Base-by-base conservation (phyloP, 768 basidiomycete species). In the Xerocomellus intermedius region DNA sequence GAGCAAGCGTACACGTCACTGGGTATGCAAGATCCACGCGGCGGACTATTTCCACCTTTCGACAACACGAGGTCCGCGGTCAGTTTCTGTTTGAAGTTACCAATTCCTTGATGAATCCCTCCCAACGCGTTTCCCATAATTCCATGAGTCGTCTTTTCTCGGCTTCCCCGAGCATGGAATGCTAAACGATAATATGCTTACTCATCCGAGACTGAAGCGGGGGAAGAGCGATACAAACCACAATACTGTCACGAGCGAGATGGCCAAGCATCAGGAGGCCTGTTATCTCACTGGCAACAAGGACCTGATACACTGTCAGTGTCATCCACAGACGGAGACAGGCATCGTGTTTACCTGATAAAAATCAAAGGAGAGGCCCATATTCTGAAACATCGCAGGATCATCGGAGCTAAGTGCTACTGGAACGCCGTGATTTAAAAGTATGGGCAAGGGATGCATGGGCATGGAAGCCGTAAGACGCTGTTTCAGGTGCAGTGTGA, bases 391-490 rank as follows among this genome's bases (percentile, higher is more conserved):
- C 22, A 85, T 77, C 0, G 87, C 75, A 4, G 90, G 90, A 62
- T 91, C 89, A 62, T 91, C 90, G 7, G 85, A 88, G 63, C 79
- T 82, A 4, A 91, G 76, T 0, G 81, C 82, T 8, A 91, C 84
- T 3, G 85, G 84, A 8, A 91, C 78, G 1, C 88, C 87, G 56
- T 89, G 76, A 66, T 87, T 91, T 46, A 91, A 66, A 36, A 89
- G 64, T n/a, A 80, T 75, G 1, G 87, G 86, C 26, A 91, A 74
- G 1, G 87, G 88, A 66, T 91, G 89, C 79, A 83, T 85, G 3
- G 85, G 85, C 82, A 91, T 91, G 5, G 88, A 89, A 9, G 87
- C 82, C 3, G 88, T 86, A 49, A 89, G 73, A 10, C 88, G 82
- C 86, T 89, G 60, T 49, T 24, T 22, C 33, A 33, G 38, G 14